Base-by-base conservation (phyloP, 495 filamentous ascomycete species). In the Hyphodiscus hymeniophilus region DNA sequence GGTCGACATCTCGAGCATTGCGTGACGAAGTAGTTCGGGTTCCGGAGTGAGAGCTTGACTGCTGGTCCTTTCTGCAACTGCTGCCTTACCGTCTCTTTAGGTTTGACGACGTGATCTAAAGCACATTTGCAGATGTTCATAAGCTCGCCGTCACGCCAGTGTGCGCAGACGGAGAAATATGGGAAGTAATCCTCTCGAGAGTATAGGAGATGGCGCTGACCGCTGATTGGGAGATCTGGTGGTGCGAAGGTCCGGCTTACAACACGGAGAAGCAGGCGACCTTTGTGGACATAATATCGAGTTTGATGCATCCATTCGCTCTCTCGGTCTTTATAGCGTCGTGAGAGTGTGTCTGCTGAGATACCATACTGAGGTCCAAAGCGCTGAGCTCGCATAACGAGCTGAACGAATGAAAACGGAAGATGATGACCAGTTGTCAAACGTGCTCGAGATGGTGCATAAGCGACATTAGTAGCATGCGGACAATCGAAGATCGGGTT, bases 61-160 rank as follows among this genome's bases (percentile, higher is more conserved):
- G 28, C n/a, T 0, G 52, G 52, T 5, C 52, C 52, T 23, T 35
- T 38, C 51, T 66, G 57, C 35, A 56, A 20, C 17, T 64, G 60
- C 22, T 63, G 56, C 43, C 61, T 48, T 23, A 62, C 47, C 2
- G 60, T 48, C 48, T 73, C 65, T 42, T 67, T 66, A 12, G 66
- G 63, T 36, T 62, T 61, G 21, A 75, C 76, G 22, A 81, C 71
- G 50, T 80, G 77, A 10, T 55, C 55, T n/a, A 80, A 60, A 1
- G 76, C 74, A 58, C 77, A 81, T 59, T 80, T 80, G 52, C 73
- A 76, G 32, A 70, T 49, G 24, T 66, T 58, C 72, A 78, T 77
- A 7, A 81, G 63, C 33, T 73, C 70, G 45, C 77, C 77, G 51
- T 79, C 71, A 18, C 69, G 66, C 76, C 76, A 80, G 60, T 81